These are phyloP conservation scores for Phyllosticta capitalensis DNA, from an alignment of 2,329 filamentous ascomycete genomes.

Conservation along the genomic window DNA sequence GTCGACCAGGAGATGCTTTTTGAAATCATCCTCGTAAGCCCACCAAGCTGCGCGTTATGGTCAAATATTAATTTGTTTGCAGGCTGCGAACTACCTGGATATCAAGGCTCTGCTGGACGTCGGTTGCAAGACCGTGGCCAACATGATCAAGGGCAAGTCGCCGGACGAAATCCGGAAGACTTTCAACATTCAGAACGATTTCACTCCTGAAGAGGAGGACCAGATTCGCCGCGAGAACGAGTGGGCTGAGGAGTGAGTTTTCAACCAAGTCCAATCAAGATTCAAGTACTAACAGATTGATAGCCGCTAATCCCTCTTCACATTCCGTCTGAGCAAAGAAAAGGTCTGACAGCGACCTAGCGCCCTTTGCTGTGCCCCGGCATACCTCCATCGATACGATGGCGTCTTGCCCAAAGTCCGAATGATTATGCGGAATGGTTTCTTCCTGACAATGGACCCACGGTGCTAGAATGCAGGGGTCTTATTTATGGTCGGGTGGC, in stretches of 20 bases:
- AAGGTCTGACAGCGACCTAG: not conserved
- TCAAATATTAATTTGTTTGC: not conserved
- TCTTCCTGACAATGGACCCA: not conserved
- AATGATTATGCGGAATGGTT: not conserved
- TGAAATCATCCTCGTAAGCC: conserved; percentile 85
- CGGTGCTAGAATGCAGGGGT: not conserved
- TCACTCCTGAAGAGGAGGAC: conserved; percentile 97
- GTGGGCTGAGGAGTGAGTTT: conserved; percentile 34
- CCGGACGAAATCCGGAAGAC: conserved; percentile 99
- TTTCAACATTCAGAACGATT: conserved; percentile 99
- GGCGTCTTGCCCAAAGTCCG: not conserved
- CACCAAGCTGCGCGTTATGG: not conserved
- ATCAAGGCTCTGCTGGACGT: conserved; percentile 98
- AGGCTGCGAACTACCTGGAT: conserved; percentile 97
- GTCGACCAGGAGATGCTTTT: conserved; percentile 99
- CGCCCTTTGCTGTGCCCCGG: not conserved
- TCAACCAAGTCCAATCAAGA: not conserved
- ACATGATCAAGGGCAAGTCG: conserved; percentile 99
- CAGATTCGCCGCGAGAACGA: conserved; percentile 59
- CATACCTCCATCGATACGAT: not conserved
- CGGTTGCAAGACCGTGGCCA: conserved; percentile 98
- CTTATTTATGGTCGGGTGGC: not conserved
- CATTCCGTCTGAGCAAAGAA: not conserved
- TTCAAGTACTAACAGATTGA: not conserved
- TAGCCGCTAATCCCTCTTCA: not conserved